Percentiles rank a stretch among this genome's conserved stretches.
These are phyloP conservation scores for Cucurbita argyrosperma DNA, from an alignment of 306 rosid genomes.

Conservation along the genomic window DNA sequence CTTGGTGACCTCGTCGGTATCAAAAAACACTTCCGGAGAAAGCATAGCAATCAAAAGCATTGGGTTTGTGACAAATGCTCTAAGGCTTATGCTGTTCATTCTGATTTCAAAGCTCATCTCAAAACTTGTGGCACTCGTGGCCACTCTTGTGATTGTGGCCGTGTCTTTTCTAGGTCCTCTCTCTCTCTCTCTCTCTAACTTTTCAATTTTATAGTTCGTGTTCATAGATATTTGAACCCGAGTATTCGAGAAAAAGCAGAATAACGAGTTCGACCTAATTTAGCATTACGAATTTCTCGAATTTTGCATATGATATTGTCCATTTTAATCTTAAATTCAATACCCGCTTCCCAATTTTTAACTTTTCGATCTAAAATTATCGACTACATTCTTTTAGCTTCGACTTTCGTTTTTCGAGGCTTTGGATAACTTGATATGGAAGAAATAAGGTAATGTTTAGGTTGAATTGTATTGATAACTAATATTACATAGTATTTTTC, in stretches of 20 bases:
- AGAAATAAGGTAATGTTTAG: background rate
- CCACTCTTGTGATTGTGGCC: conserved; percentile 98
- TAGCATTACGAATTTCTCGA: no score
- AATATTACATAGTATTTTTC: conserved; percentile 4
- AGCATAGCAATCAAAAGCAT: conserved; percentile 81
- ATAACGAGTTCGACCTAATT: no score
- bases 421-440: background rate
- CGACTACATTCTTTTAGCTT: background rate
- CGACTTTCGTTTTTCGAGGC: background rate
- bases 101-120: conserved; percentile 95
- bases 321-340: background rate
- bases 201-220: no score
- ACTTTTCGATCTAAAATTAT: background rate
- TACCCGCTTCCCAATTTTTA: background rate
- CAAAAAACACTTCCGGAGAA: conserved; percentile 78
- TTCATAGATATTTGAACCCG: no score
- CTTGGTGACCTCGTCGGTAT: conserved; percentile 93
- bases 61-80: conserved; percentile 90
- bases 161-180: conserved; percentile 84
- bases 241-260: no score
- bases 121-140: conserved; percentile 97
- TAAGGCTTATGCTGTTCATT: conserved; percentile 88
- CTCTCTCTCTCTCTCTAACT: background rate
- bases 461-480: background rate
- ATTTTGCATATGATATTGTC: no score